phyloP scores from a whole-genome alignment of 257 asterid species.

The Handroanthus guayacan region DNA sequence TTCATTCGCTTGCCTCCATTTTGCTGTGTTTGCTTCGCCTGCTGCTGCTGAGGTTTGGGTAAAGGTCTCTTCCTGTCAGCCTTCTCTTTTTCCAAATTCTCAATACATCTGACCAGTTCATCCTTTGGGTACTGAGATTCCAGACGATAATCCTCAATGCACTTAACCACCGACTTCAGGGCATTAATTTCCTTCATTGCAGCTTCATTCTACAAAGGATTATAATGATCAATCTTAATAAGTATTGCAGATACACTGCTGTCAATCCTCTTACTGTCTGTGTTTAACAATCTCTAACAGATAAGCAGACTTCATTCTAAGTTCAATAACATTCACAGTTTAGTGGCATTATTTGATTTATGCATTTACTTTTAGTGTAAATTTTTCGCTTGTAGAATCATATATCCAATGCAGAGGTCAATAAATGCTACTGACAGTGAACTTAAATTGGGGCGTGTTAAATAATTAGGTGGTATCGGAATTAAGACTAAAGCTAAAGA shows the following conservation, averaged over 20 bases:
- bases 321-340: neutral
- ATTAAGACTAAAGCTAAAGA: neutral
- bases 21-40: slow-evolving; percentile 42
- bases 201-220: slow-evolving; percentile 59
- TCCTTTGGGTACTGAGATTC: slow-evolving; percentile 60
- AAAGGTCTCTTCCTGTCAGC: slow-evolving; percentile 49
- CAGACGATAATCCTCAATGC: slow-evolving; percentile 59
- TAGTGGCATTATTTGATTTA: neutral
- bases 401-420: neutral
- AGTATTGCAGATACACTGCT: slow-evolving; percentile 17
- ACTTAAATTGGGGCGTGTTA: neutral
- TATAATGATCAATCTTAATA: slow-evolving; percentile 26
- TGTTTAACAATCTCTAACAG: slow-evolving; percentile 9
- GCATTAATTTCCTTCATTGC: slow-evolving; percentile 60
- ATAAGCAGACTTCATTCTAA: neutral
- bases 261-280: slow-evolving; percentile 11
- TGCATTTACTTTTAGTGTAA: neutral
- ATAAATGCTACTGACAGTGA: neutral
- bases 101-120: slow-evolving; percentile 48
- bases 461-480: neutral
- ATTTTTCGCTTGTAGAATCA: neutral
- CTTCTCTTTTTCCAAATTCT: slow-evolving; percentile 60
- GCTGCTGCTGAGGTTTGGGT: slow-evolving; percentile 41
- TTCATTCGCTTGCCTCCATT: slow-evolving; percentile 45
- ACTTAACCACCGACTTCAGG: slow-evolving; percentile 60